Evolutionary conservation across 345 rosid species (phyloP), one percentile per base, ranked within the genome.

Genomic region (Melaleuca alternifolia): DNA sequence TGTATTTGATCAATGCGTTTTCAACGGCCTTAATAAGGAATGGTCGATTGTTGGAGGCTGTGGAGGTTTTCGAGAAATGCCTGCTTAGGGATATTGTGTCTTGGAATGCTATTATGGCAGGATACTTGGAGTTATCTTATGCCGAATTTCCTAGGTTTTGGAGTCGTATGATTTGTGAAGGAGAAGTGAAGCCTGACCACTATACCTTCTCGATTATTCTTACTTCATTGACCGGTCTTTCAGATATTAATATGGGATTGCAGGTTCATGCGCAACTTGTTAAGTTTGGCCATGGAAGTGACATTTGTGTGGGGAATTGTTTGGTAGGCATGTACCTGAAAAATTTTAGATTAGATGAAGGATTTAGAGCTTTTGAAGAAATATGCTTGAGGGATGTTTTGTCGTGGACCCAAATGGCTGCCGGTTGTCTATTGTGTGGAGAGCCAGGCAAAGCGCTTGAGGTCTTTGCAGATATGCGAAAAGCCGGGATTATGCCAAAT

Each of bases 101-200:
- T 54, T 93, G 95, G 94, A 93, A 93, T 89, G 91, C 93, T 5
- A 86, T 92, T 89, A 88, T 92, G 91, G 91, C 88, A 83, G 94
- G 95, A 48, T 90, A 89, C 84, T 86, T 89, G 90, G 92, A 90
- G 87, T 56, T 61, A 50, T 91, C 88, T 61, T 90, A 82, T 62
- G 50, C 59, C 5, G 86, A 88, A 23, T 54, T 92, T 24, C 93
- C 93, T 2, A 52, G 57, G 4, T 89, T 93, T 83, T 92, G 91
- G 94, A 85, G 82, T 71, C 86, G 88, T 44, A 92, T 93, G 93
- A 87, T 61, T 84, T 82, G 57, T 61, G 92, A 91, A 62, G 91
- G 91, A 71, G 79, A 71, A 28, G 84, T 92, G 75, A 90, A 91
- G 86, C 94, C 93, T 21, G 94, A 93, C 86, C 84, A 91, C 85